These are phyloP conservation scores for Turritis glabra DNA, from an alignment of 345 rosid genomes.

Conservation along the genomic window DNA sequence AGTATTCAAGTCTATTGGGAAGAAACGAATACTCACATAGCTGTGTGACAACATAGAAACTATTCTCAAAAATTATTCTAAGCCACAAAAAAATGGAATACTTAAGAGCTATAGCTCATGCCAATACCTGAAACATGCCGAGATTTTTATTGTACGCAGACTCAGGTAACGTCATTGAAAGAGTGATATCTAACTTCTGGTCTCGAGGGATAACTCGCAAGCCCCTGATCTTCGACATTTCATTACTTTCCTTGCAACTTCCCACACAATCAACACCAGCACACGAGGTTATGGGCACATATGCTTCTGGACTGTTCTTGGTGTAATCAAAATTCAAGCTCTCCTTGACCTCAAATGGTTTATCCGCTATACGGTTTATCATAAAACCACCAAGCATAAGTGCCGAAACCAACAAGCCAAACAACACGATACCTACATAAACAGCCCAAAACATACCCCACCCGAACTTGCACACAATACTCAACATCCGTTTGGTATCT, in stretches of 20 bases:
- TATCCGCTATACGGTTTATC: conserved; percentile 58
- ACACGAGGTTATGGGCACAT: conserved; percentile 60
- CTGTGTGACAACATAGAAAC: neutral
- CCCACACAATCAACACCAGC: conserved; percentile 46
- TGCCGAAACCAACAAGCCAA: conserved; percentile 54
- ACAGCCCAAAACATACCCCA: conserved; percentile 71
- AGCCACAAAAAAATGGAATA: neutral
- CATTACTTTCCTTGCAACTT: conserved; percentile 51
- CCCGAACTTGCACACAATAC: conserved; percentile 47
- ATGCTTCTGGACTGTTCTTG: conserved; percentile 62
- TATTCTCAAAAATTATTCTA: no score
- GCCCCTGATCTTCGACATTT: conserved; percentile 27
- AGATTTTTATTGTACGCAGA: conserved; percentile 78
- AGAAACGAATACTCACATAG: neutral
- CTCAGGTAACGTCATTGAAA: conserved; percentile 62
- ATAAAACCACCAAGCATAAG: conserved; percentile 55
- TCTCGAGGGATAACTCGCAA: conserved; percentile 29
- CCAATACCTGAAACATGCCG: conserved; percentile 82
- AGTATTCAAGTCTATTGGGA: neutral
- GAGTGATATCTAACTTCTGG: conserved; percentile 31
- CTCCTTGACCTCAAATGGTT: conserved; percentile 60
- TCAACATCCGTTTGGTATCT: conserved; percentile 50
- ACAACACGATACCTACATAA: conserved; percentile 64
- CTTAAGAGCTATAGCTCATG: neutral
- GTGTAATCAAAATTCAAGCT: conserved; percentile 57